Base-by-base conservation (phyloP, 805 yeast species). In the Ogataea siamensis region DNA sequence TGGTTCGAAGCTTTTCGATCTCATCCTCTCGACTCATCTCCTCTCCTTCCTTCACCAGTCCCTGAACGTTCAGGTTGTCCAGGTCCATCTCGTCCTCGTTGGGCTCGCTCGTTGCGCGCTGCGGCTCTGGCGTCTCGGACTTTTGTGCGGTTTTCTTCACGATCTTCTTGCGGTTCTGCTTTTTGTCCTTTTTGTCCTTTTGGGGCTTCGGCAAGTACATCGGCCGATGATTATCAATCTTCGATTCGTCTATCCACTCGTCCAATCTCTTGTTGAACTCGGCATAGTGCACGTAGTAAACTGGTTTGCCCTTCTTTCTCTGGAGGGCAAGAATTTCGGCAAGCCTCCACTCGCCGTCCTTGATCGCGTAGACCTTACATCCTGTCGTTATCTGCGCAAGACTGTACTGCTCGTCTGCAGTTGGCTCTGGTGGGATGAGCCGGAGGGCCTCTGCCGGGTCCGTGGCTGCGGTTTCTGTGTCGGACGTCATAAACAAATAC, bases 251-350 rank as follows among this genome's bases (percentile, higher is more conserved):
- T 5, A 93, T 77, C 98, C 98, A 91, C 61, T 93, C 99, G 66
- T 93, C 99, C 50, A 93, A 72, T 61, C 99, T 83, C 62, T 93
- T 93, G 68, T 93, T 93, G 69, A 82, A 93, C 50, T 89, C 96
- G 37, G 80, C 87, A 64, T 88, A 93, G 62, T 93, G 99, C 20
- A 93, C 96, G 58, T 93, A 93, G 60, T 83, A 89, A 48, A 78
- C 85, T 21, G 79, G 77, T 44, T 83, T 76, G 10, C 89, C 87
- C 57, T 87, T 83, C 53, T 85, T 79, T 31, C 74, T 63, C 45
- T 85, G 87, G 34, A 78, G 73, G 13, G 89, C 87, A 30, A 93
- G 66, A 28, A 93, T 78, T 58, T 93, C 99, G 2, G 98, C 97
- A 22, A 79, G 59, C 45, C 96, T 70, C 44, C 71, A 74, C 46